Evolutionary conservation across 176 grass and related monocot species (phyloP).

Genomic region (Alopecurus myosuroides): DNA sequence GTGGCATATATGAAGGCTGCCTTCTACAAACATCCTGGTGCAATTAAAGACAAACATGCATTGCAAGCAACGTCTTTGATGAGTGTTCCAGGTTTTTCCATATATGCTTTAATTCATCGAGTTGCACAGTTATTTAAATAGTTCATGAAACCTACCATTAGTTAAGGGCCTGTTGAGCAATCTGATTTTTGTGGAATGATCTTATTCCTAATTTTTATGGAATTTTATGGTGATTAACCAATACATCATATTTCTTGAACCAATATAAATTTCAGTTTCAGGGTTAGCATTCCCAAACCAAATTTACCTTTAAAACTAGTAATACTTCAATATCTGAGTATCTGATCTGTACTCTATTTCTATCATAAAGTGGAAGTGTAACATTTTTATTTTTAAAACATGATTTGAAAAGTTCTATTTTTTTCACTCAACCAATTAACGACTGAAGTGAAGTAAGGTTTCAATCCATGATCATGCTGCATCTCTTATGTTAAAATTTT

Average conservation of each 20-base stretch:
- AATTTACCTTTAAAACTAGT: slow-evolving; percentile 4
- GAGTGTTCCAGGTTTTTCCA: slow-evolving; percentile 61
- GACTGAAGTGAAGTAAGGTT: background rate
- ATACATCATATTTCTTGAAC: slow-evolving; percentile 4
- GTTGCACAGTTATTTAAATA: slow-evolving; percentile 14
- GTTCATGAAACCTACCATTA: background rate
- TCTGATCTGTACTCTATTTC: background rate
- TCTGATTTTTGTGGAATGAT: background rate
- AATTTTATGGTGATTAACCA: background rate
- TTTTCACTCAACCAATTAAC: background rate
- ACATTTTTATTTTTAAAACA: background rate
- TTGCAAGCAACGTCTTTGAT: slow-evolving; percentile 64
- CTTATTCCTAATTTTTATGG: background rate
- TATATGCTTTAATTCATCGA: slow-evolving; percentile 19
- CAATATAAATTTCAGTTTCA: background rate
- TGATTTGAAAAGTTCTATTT: background rate
- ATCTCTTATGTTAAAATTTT: slow-evolving; percentile 15
- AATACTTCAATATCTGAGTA: slow-evolving; percentile 4
- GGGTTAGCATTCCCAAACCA: slow-evolving; percentile 15
- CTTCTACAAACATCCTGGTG: slow-evolving; percentile 74
- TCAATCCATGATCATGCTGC: background rate
- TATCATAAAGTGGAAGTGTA: background rate
- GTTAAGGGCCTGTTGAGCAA: background rate
- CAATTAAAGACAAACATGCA: slow-evolving; percentile 68
- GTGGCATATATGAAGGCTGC: slow-evolving; percentile 91